Conservation (phyloP, 305 asterid genomes). For the Coffea humblotiana region DNA sequence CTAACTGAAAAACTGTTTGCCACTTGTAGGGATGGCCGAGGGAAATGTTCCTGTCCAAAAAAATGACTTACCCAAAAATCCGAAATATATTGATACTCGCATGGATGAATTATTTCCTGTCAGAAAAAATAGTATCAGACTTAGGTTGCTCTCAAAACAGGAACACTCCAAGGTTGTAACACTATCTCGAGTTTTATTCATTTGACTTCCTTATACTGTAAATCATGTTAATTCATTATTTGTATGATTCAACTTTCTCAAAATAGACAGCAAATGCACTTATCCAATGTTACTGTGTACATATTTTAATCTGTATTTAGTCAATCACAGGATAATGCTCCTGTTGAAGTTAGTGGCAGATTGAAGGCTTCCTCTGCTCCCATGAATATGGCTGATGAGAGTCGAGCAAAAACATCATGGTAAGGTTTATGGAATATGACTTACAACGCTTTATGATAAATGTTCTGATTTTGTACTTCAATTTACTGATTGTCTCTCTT, state of each 20-base stretch:
- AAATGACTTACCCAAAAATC: constrained; percentile 55
- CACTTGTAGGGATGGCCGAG: constrained; percentile 44
- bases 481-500: constrained; percentile 23
- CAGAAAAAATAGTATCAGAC: constrained; percentile 56
- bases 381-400: constrained; percentile 36
- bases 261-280: constrained; percentile 3
- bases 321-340: constrained; percentile 49
- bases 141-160: constrained; percentile 50
- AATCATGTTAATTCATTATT: not conserved
- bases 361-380: constrained; percentile 34
- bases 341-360: constrained; percentile 32
- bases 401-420: constrained; percentile 44
- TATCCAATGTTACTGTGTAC: not conserved
- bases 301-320: constrained; percentile 14
- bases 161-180: constrained; percentile 57
- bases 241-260: not conserved
- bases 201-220: constrained; percentile 3
- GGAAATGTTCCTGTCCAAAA: constrained; percentile 47
- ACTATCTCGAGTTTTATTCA: constrained; percentile 12
- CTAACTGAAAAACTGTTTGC: constrained; percentile 17
- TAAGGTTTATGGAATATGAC: constrained; percentile 29
- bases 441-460: constrained; percentile 9
- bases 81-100: constrained; percentile 57
- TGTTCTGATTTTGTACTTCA: constrained; percentile 14
- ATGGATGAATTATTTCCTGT: constrained; percentile 68